A percentile compares a stretch with the other conserved stretches of the same genome.
Conservation (phyloP, 1,284 basidiomycete species). For the Termitomyces sp. region DNA sequence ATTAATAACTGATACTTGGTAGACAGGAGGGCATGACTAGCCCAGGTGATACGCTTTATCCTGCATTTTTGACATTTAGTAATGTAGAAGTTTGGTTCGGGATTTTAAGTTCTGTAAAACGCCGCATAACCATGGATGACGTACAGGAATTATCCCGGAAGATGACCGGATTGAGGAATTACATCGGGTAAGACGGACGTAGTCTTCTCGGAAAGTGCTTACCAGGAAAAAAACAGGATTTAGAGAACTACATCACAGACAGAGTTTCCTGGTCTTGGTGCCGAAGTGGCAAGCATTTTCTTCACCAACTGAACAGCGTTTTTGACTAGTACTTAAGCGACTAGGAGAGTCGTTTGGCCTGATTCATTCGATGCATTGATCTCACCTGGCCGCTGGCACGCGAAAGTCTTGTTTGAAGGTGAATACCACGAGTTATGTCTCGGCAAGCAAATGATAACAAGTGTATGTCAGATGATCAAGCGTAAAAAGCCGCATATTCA, state of each 20-base stretch:
- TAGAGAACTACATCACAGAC: neutral
- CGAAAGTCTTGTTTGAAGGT: neutral
- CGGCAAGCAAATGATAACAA: neutral
- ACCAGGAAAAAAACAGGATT: neutral
- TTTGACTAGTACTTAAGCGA: neutral
- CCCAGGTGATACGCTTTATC: slow-evolving; percentile 1
- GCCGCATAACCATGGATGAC: neutral
- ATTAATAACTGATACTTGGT: neutral
- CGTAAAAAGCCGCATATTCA: neutral
- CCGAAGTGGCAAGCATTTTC: neutral
- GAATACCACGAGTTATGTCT: neutral
- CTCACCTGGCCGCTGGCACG: neutral
- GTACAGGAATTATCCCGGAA: slow-evolving; percentile 11
- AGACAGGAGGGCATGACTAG: neutral
- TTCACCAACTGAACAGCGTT: neutral
- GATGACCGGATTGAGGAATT: slow-evolving; percentile 16
- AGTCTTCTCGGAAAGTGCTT: neutral
- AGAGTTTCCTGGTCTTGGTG: neutral
- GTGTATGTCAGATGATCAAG: neutral
- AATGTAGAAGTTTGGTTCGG: neutral
- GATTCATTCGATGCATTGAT: neutral
- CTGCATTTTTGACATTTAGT: neutral
- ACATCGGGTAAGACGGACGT: slow-evolving; percentile 5
- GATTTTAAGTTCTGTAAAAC: neutral
- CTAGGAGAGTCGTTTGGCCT: no score